Percentiles rank a stretch among this genome's conserved stretches.
Evolutionary conservation across 805 yeast genomes (phyloP).

Genomic region (Maudiozyma serrabonitensis): DNA sequence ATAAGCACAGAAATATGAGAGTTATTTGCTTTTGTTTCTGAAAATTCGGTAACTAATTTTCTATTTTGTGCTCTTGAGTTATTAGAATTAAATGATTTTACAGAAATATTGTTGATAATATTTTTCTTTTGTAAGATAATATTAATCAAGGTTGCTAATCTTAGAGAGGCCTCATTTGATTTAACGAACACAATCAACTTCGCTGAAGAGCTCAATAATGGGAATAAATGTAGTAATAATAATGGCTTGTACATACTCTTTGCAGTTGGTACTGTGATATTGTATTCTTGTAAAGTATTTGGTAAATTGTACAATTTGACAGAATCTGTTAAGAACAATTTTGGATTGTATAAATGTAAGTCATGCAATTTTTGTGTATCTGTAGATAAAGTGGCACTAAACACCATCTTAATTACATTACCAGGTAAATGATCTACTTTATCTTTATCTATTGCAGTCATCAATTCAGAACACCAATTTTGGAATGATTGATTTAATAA

Average conservation of each 20-base stretch:
- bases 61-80: slow-evolving; percentile 43
- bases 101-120: slow-evolving; percentile 4
- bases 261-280: slow-evolving; percentile 30
- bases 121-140: slow-evolving; percentile 10
- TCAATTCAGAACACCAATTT: slow-evolving; percentile 68
- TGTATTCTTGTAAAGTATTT: slow-evolving; percentile 37
- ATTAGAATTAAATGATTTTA: slow-evolving; percentile 51
- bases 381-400: slow-evolving; percentile 89
- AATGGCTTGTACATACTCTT: slow-evolving; percentile 60
- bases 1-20: slow-evolving; percentile 37
- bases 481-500: slow-evolving; percentile 82
- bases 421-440: slow-evolving; percentile 25
- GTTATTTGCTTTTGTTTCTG: slow-evolving; percentile 31
- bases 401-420: slow-evolving; percentile 56
- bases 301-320: slow-evolving; percentile 56
- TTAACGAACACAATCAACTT: slow-evolving; percentile 26
- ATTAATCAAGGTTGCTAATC: slow-evolving; percentile 49
- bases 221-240: slow-evolving; percentile 48
- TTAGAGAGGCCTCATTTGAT: slow-evolving; percentile 72
- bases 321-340: slow-evolving; percentile 59
- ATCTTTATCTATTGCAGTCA: slow-evolving; percentile 31
- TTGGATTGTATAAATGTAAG: slow-evolving; percentile 61
- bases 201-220: slow-evolving; percentile 15
- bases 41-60: slow-evolving; percentile 51
- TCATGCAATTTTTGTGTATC: slow-evolving; percentile 80